Conservation (phyloP, 169 alveolate species). For the Plasmodium relictum region DNA sequence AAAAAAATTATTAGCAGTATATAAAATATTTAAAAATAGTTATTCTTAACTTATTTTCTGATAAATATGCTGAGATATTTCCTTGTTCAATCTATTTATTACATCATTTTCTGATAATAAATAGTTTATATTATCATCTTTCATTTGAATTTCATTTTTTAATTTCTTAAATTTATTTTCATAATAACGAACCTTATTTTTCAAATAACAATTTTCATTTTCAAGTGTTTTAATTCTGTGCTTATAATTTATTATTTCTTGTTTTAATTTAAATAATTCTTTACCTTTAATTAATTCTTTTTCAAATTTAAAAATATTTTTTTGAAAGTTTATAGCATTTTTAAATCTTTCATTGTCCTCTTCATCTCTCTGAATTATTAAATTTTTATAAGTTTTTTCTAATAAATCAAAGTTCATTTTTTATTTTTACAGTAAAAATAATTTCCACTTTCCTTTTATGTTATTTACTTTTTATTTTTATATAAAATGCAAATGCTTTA, state of each 20-base stretch:
- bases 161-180: constrained; percentile 30
- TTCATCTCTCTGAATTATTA: constrained; percentile 23
- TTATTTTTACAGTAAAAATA: not conserved
- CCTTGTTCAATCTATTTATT: constrained; percentile 31
- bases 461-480: too few species aligned
- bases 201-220: constrained; percentile 45
- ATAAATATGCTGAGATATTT: constrained; percentile 2
- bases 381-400: constrained; percentile 37
- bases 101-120: constrained; percentile 40
- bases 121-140: constrained; percentile 28
- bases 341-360: constrained; percentile 43
- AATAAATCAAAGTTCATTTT: constrained; percentile 31
- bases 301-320: constrained; percentile 13
- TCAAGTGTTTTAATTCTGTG: constrained; percentile 27
- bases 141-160: constrained; percentile 23
- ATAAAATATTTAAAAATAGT: too few species aligned
- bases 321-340: constrained; percentile 34
- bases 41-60: too few species aligned
- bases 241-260: constrained; percentile 51
- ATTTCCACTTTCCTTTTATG: too few species aligned
- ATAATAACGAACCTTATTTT: constrained; percentile 22
- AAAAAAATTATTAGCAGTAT: too few species aligned
- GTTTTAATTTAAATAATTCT: constrained; percentile 20
- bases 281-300: constrained; percentile 29
- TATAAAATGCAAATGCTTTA: too few species aligned